Base-by-base conservation (phyloP, 2,329 filamentous ascomycete genomes). In the Scytalidium lignicola region DNA sequence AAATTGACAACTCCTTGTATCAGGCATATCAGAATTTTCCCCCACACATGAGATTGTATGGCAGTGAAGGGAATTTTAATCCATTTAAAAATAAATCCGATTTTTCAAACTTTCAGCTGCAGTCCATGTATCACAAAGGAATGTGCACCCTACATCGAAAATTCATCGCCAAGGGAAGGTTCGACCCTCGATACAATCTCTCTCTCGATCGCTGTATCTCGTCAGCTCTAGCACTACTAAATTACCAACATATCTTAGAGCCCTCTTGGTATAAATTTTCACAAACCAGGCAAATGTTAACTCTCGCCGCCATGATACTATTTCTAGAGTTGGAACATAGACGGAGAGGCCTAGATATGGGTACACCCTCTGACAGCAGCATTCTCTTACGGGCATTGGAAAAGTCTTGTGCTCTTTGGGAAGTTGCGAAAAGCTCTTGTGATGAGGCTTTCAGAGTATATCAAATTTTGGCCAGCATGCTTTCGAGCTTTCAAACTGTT, bases 101-200 rank as follows among this genome's bases (percentile, higher is more conserved):
- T 43, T 72, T 70, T 2, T 66, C 67, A 15, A 65, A 67, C 26
- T 82, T 90, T 62, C 86, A 86, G 50, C 73, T 96, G 29, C 87
- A 91, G 53, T 83, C 92, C 45, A 70, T 96, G 2, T 95, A 90
- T 59, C 82, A 92, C 55, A 95, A 95, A 69, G 87, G 89, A 21
- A 78, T 93, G 59, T 93, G 89, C 58, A 79, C 95, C 23, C 76
- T 97, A 21, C 92, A 97, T 65, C 80, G 90, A 45, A 90, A 89
- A 54, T 96, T 91, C 64, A 76, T 95, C 49, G 74, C 80, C 6
- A 79, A 83, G 50, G 86, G 89, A 2, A 75, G 86, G 43, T 79
- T 86, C 50, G 90, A 90, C 57, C 74, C 85, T 4, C 79, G 89
- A 12, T 96, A 93, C 60, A 80, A 82, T 3, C 88, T 91, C 61